Percentiles rank a stretch among this genome's conserved stretches.
phyloP scores from a whole-genome alignment of 2,329 filamentous ascomycete species.

The Penicillium thymicola region DNA sequence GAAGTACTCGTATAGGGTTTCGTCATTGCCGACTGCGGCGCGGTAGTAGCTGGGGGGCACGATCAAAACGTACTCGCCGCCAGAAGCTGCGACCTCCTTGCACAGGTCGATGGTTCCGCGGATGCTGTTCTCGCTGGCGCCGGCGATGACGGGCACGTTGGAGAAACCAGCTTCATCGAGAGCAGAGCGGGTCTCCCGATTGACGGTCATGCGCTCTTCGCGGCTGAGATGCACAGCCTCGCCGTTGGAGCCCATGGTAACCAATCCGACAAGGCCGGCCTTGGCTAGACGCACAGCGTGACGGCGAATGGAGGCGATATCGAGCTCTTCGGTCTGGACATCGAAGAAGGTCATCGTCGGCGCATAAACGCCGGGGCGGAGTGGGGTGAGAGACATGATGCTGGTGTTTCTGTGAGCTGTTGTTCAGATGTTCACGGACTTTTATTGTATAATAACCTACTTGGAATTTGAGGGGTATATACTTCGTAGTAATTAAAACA shows the following conservation, averaged over 20 bases:
- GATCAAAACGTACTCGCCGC: slow-evolving; percentile 75
- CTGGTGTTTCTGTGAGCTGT: not conserved
- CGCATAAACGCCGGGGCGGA: slow-evolving; percentile 80
- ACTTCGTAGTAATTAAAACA: not conserved
- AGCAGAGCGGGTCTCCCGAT: slow-evolving; percentile 73
- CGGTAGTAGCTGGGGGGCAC: slow-evolving; percentile 84
- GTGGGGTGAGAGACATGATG: slow-evolving; percentile 49
- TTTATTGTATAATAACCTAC: not conserved
- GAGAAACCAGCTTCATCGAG: slow-evolving; percentile 76
- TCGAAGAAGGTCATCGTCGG: slow-evolving; percentile 92
- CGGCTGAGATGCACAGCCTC: slow-evolving; percentile 81
- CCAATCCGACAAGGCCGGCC: slow-evolving; percentile 75
- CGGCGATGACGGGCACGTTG: slow-evolving; percentile 75
- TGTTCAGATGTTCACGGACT: not conserved
- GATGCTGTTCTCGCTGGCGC: slow-evolving; percentile 77
- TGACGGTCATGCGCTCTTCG: slow-evolving; percentile 72
- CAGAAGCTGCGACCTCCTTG: slow-evolving; percentile 63
- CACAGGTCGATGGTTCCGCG: slow-evolving; percentile 74
- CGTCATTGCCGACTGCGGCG: slow-evolving; percentile 66
- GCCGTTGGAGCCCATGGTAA: slow-evolving; percentile 87
- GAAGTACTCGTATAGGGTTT: slow-evolving; percentile 71
- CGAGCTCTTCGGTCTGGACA: slow-evolving; percentile 76
- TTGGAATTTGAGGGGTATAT: not conserved
- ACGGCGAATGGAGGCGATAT: slow-evolving; percentile 73
- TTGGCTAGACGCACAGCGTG: slow-evolving; percentile 75